Percentiles rank a stretch among this genome's conserved stretches.
Evolutionary conservation across 768 basidiomycete species (phyloP).

Genomic region (Boletus reticulatus): DNA sequence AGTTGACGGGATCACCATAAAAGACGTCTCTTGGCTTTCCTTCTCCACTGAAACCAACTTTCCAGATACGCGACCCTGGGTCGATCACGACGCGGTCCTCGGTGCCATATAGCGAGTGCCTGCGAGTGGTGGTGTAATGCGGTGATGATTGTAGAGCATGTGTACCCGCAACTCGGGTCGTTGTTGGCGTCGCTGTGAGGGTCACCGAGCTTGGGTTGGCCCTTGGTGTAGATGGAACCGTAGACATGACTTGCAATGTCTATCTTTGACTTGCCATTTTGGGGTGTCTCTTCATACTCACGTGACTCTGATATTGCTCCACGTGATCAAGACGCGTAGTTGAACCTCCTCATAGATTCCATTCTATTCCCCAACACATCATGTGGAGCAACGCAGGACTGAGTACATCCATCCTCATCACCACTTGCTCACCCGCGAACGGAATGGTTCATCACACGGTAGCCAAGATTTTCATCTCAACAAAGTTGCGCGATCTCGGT

Average conservation of each 20-base stretch:
- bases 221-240: constrained; percentile 34
- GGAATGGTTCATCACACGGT: constrained; percentile 29
- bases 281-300: background rate
- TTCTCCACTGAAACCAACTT: constrained; percentile 97
- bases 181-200: constrained; percentile 53
- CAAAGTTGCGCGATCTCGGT: constrained; percentile 24
- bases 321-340: constrained; percentile 25
- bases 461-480: constrained; percentile 25
- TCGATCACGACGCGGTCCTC: constrained; percentile 96
- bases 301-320: constrained; percentile 13
- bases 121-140: constrained; percentile 78
- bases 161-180: constrained; percentile 46
- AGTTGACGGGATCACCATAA: constrained; percentile 45
- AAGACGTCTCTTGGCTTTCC: constrained; percentile 89
- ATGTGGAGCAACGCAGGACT: constrained; percentile 30
- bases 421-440: constrained; percentile 22
- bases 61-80: constrained; percentile 92
- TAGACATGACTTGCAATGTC: constrained; percentile 28
- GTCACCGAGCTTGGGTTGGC: constrained; percentile 13
- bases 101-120: constrained; percentile 94
- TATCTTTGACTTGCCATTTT: background rate
- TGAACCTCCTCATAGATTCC: background rate
- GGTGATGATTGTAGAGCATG: constrained; percentile 69
- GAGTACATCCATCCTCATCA: constrained; percentile 26
- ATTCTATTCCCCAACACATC: background rate